Base-by-base conservation (phyloP, 108 stramenopile species). In the Chaetoceros muelleri region DNA sequence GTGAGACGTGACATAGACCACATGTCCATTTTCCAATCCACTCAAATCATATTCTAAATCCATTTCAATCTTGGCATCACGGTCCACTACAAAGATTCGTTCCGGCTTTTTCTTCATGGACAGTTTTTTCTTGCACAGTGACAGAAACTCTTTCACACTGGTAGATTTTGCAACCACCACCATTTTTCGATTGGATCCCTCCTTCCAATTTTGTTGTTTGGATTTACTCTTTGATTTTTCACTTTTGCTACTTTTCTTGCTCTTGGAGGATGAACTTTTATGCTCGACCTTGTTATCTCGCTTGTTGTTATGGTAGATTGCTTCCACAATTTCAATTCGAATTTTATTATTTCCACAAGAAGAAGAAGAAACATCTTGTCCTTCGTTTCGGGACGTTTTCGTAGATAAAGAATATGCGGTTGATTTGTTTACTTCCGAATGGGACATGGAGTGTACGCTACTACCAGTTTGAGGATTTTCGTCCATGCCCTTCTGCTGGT, bases 251-350 rank as follows among this genome's bases (percentile, higher is more conserved):
- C 62, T 66, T n/a, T 46, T 56, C n/a, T 64, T 67, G 29, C 53
- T 70, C 24, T 59, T 13, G 20, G 30, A 24, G 20, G 53, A 54
- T 5, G 53, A 54, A 16, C 29, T 20, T 44, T 31, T 30, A n/a
- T n/a, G n/a, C n/a, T n/a, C n/a, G n/a, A n/a, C n/a, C n/a, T n/a
- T n/a, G n/a, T n/a, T n/a, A n/a, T n/a, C n/a, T 3, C 53, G 28
- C 1, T 64, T 57, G n/a, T 30, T 20, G 19, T 31, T 30, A 18
- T 40, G 30, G 53, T 67, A 78, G 3, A 81, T 44, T 8, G 80
- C 80, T 61, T 81, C 80, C 19, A 64, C 76, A 26, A 81, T 24
- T 55, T 73, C 74, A 1, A 81, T 55, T 25, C 80, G 66, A 30
- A 81, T 76, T 44, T 69, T 71, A 55, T 48, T 8, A 10, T 2